Base-by-base conservation (phyloP, 2,329 filamentous ascomycete genomes). In the Xylariaceae sp. region DNA sequence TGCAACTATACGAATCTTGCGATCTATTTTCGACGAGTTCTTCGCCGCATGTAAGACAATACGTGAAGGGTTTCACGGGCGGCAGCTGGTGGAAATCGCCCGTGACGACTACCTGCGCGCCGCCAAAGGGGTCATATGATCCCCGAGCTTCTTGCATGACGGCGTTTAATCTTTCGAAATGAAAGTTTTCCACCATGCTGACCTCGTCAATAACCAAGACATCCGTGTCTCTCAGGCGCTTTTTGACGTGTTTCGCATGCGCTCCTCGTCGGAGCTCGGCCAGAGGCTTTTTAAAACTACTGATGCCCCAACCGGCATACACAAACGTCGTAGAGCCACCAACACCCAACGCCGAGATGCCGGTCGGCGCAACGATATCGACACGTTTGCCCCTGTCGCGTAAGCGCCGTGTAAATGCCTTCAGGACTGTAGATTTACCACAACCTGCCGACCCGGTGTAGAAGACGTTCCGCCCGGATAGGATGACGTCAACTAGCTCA, bases 141-240 rank as follows among this genome's bases (percentile, higher is more conserved):
- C n/a, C 16, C 16, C 69, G 66, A 21, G 66, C 68, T 1, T 48
- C 55, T 54, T 79, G 78, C 70, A 76, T 74, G 2, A 80, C 61
- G 3, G 61, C 64, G 53, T 80, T 77, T 12, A 81, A 66, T 12
- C 80, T 74, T 54, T 80, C 75, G 26, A 84, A 76, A 45, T 77
- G 71, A 6, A 74, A 64, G 50, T 77, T 80, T 47, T 83, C 80
- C 0, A 86, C 73, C 84, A 87, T 87, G 57, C 78, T 83, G 53
- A 87, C 80, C 66, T 87, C 84, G 59, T 87, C 83, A 15, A 87
- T 80, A 21, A 87, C 74, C 1, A 87, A 71, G 0, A 84, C 77
- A 47, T 85, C 72, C 0, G 77, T 81, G 0, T 65, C 30, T 0
- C 18, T 61, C 1, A 83, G 65, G 0, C 76, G 70, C 1, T 70